Evolutionary conservation across 306 rosid genomes (phyloP).

Genomic region (Senna siamea): DNA sequence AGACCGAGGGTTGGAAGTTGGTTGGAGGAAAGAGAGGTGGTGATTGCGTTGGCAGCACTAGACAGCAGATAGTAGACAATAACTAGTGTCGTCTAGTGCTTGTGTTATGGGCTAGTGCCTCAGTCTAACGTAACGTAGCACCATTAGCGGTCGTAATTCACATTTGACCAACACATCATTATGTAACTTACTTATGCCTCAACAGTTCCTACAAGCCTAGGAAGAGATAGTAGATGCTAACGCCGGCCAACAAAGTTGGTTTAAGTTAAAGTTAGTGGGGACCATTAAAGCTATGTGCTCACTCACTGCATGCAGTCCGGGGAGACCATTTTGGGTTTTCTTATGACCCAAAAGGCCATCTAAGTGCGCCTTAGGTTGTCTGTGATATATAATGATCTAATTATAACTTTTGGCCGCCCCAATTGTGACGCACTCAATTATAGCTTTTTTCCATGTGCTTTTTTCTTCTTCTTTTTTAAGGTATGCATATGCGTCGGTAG

Average conservation of each 20-base stretch:
- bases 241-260: too few species aligned
- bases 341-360: conserved; percentile 31
- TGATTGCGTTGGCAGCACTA: not conserved
- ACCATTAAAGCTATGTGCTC: conserved; percentile 34
- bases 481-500: conserved; percentile 37
- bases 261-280: conserved; percentile 35
- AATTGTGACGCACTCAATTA: conserved; percentile 23
- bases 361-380: conserved; percentile 41
- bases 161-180: not conserved
- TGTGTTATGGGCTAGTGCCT: not conserved
- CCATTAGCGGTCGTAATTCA: not conserved
- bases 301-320: conserved; percentile 19
- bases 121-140: not conserved
- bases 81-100: not conserved
- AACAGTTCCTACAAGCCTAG: too few species aligned
- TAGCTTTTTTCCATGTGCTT: conserved; percentile 13
- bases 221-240: too few species aligned
- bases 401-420: conserved; percentile 57
- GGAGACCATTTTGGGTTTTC: conserved; percentile 16
- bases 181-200: too few species aligned
- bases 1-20: conserved; percentile 36
- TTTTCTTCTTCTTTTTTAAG: not conserved
- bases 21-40: not conserved
- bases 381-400: not conserved
- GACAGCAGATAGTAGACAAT: too few species aligned